Evolutionary conservation across 768 basidiomycete species (phyloP).

Genomic region (Phallus indusiatus): DNA sequence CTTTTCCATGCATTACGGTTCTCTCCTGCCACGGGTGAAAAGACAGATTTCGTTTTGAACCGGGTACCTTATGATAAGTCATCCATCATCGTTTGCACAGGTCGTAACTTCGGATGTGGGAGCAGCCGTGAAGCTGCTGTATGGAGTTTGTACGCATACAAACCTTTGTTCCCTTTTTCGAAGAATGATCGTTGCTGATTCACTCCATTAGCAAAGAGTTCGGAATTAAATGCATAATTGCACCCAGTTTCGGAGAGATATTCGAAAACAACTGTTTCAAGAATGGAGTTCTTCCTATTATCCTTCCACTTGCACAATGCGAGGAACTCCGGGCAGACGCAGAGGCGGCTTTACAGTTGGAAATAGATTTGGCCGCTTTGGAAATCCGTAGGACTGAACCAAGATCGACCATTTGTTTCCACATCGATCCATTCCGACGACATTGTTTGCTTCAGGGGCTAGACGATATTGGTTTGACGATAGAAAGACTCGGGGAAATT

Average conservation of each 20-base stretch:
- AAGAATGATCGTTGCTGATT: background rate
- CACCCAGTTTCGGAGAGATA: slow-evolving; percentile 85
- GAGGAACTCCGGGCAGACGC: slow-evolving; percentile 65
- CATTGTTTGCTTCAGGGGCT: slow-evolving; percentile 92
- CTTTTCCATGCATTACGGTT: slow-evolving; percentile 76
- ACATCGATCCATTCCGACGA: slow-evolving; percentile 80
- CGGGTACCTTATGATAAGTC: slow-evolving; percentile 64
- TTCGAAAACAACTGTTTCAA: slow-evolving; percentile 86
- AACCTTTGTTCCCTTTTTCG: slow-evolving; percentile 5
- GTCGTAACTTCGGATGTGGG: slow-evolving; percentile 85
- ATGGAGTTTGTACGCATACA: slow-evolving; percentile 60
- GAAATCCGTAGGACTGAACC: slow-evolving; percentile 55
- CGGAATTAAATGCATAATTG: slow-evolving; percentile 80
- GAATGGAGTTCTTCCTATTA: slow-evolving; percentile 82
- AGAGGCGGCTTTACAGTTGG: slow-evolving; percentile 60
- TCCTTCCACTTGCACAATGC: slow-evolving; percentile 61
- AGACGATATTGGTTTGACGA: slow-evolving; percentile 92
- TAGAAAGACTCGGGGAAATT: slow-evolving; percentile 70
- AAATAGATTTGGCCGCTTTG: slow-evolving; percentile 75
- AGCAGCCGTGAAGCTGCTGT: slow-evolving; percentile 88
- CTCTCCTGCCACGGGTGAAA: slow-evolving; percentile 65
- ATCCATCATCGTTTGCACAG: slow-evolving; percentile 74
- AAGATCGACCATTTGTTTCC: slow-evolving; percentile 54
- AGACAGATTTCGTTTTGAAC: slow-evolving; percentile 81
- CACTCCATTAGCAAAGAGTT: slow-evolving; percentile 58